Conservation (phyloP, 352 stramenopile genomes). For the Phytophthora uliginosa region DNA sequence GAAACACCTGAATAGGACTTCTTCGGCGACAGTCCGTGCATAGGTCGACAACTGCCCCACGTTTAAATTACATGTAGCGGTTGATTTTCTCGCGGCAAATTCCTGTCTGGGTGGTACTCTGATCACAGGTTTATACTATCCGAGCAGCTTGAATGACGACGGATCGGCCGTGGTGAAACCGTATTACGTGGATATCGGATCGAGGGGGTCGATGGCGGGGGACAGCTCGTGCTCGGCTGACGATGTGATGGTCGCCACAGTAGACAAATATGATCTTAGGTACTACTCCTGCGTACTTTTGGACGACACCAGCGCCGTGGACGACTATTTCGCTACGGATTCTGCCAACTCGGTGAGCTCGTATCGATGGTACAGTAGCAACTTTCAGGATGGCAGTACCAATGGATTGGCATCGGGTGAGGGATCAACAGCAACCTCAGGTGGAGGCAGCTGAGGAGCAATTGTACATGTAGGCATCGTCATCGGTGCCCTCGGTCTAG, state of each 20-base stretch:
- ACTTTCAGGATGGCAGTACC: neutral
- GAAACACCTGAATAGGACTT: too few relatives aligned
- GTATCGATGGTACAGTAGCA: slow-evolving; percentile 16
- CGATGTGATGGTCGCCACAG: neutral
- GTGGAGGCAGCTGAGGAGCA: too few relatives aligned
- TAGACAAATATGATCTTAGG: neutral
- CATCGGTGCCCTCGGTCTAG: too few relatives aligned
- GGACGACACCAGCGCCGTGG: neutral
- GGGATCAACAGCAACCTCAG: neutral
- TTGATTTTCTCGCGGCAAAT: slow-evolving; percentile 13
- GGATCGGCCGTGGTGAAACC: slow-evolving; percentile 6
- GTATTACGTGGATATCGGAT: neutral
- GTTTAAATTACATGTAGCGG: slow-evolving; percentile 8
- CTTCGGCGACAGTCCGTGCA: slow-evolving; percentile 7
- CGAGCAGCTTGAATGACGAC: slow-evolving; percentile 6
- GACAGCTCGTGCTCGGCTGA: slow-evolving; percentile 5
- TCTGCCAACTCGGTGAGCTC: slow-evolving; percentile 1
- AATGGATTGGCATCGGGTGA: neutral
- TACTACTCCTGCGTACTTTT: neutral
- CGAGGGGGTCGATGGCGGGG: slow-evolving; percentile 6
- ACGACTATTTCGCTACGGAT: slow-evolving; percentile 12
- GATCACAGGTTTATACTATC: neutral
- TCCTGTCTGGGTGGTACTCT: slow-evolving; percentile 13
- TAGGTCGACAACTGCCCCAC: slow-evolving; percentile 9
- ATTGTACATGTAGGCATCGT: too few relatives aligned